Evolutionary conservation across 192 early-diverging fungal genomes (phyloP).

Genomic region (Cetraspora pellucida): DNA sequence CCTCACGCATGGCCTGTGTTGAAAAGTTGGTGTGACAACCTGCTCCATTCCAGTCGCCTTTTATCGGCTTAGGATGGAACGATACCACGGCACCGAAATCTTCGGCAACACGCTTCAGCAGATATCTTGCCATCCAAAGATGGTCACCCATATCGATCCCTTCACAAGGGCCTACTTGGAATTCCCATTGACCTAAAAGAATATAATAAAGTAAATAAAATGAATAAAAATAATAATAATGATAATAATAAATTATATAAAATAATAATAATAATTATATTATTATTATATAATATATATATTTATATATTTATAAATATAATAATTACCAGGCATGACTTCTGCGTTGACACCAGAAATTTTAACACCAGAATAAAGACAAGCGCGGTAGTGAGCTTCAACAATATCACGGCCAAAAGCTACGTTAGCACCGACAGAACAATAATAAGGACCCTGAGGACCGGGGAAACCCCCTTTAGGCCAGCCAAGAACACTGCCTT

Average conservation of each 20-base stretch:
- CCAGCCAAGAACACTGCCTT: slow-evolving; percentile 53
- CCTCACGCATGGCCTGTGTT: slow-evolving; percentile 51
- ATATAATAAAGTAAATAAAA: not conserved
- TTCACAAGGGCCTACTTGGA: slow-evolving; percentile 59
- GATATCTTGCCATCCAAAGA: slow-evolving; percentile 55
- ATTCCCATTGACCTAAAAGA: slow-evolving; percentile 52
- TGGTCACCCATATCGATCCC: slow-evolving; percentile 60
- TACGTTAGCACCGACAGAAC: slow-evolving; percentile 55
- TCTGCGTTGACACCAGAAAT: slow-evolving; percentile 61
- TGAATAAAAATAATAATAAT: not conserved
- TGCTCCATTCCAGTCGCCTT: slow-evolving; percentile 64
- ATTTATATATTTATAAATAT: not conserved
- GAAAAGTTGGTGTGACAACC: slow-evolving; percentile 62
- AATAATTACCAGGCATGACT: slow-evolving; percentile 47
- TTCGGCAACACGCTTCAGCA: slow-evolving; percentile 58
- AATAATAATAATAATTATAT: not conserved
- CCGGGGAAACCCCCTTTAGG: slow-evolving; percentile 59
- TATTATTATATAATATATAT: not conserved
- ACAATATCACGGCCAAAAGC: slow-evolving; percentile 61
- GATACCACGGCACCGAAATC: slow-evolving; percentile 59
- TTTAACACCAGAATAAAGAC: slow-evolving; percentile 58
- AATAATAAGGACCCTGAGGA: slow-evolving; percentile 61
- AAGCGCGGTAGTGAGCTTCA: slow-evolving; percentile 61
- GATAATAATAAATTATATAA: not conserved
- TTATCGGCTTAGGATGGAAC: slow-evolving; percentile 61